Evolutionary conservation across 805 yeast genomes (phyloP).

Genomic region (Candida ulmi): DNA sequence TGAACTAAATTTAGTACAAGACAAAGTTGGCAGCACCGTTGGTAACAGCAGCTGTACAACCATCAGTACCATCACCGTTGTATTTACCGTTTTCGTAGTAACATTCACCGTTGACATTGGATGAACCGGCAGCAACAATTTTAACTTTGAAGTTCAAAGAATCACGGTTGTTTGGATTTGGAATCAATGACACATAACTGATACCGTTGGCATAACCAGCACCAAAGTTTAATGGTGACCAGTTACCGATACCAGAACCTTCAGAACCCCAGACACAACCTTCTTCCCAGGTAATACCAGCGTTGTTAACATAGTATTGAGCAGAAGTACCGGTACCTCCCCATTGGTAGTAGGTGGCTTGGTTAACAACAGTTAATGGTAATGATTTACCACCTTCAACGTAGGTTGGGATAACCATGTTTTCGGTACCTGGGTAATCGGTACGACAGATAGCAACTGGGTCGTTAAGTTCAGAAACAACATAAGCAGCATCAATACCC

Average conservation of each 20-base stretch:
- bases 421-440: constrained; percentile 98
- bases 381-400: constrained; percentile 59
- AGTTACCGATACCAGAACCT: constrained; percentile 86
- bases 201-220: constrained; percentile 69
- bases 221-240: constrained; percentile 96
- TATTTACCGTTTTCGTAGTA: constrained; percentile 72
- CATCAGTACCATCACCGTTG: constrained; percentile 61
- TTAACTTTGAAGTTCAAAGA: constrained; percentile 66
- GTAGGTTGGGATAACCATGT: constrained; percentile 92
- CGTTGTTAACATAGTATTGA: constrained; percentile 96
- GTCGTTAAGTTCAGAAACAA: constrained; percentile 56
- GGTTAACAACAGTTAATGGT: constrained; percentile 77
- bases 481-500: constrained; percentile 71
- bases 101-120: constrained; percentile 64
- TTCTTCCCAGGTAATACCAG: constrained; percentile 83
- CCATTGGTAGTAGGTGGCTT: constrained; percentile 77
- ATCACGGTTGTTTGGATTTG: constrained; percentile 82
- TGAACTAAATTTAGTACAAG: constrained; percentile 31
- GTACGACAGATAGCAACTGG: constrained; percentile 93
- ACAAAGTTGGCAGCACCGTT: constrained; percentile 59
- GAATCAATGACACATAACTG: constrained; percentile 84
- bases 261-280: constrained; percentile 92
- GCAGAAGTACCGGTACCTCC: constrained; percentile 78
- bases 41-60: constrained; percentile 71
- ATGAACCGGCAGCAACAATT: constrained; percentile 67